A percentile compares a stretch with the other conserved stretches of the same genome.
phyloP scores from a whole-genome alignment of 129 eudicot genomes.

The Apium graveolens region DNA sequence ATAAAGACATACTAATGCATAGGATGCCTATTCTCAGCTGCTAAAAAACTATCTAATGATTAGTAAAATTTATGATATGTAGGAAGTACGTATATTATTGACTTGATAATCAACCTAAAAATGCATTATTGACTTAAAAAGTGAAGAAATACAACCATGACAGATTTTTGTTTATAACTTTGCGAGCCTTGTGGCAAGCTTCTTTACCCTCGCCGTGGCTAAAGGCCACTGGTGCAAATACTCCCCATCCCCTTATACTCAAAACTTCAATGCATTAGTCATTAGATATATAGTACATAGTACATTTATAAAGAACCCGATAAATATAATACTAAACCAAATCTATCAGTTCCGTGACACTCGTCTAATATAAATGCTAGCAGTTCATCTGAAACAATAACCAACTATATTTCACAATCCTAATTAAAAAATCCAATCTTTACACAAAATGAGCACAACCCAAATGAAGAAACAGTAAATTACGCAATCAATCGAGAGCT shows the following conservation, averaged over 20 bases:
- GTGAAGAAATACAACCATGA: no score
- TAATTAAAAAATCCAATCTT: neutral
- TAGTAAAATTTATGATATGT: neutral
- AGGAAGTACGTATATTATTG: neutral
- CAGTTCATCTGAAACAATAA: neutral
- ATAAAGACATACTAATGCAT: neutral
- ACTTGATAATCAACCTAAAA: neutral
- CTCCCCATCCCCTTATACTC: neutral
- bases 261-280: no score
- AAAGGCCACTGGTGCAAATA: neutral
- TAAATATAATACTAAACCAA: no score
- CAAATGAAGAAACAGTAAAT: neutral
- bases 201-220: neutral
- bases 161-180: neutral
- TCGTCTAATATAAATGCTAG: neutral
- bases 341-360: neutral
- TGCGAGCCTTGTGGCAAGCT: neutral
- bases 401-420: neutral
- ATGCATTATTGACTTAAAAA: neutral
- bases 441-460: neutral
- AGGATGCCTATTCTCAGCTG: neutral
- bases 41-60: neutral
- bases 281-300: no score
- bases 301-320: neutral
- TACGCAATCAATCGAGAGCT: constrained; percentile 3